phyloP scores from a whole-genome alignment of 768 basidiomycete species.

The Coprinopsis sp. region DNA sequence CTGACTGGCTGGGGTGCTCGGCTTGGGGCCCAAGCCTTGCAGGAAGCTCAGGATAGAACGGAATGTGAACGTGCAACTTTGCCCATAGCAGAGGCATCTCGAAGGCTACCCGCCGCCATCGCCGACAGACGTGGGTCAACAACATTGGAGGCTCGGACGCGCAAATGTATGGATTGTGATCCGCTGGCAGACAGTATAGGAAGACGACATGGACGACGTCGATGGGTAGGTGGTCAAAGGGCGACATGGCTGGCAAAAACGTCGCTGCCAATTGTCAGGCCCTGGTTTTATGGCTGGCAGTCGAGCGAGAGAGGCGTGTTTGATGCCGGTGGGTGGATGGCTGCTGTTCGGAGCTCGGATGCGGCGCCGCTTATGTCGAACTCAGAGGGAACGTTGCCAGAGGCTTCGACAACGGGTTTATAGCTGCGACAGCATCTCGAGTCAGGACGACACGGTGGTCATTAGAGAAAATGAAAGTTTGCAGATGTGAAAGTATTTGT shows the following conservation, averaged over 20 bases:
- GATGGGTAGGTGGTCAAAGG: not conserved
- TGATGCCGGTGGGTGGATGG: too few species aligned
- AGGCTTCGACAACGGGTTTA: too few species aligned
- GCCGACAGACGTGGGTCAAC: constrained; percentile 2
- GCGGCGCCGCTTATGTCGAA: too few species aligned
- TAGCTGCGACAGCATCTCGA: too few species aligned
- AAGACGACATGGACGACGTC: constrained; percentile 3
- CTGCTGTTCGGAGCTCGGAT: too few species aligned
- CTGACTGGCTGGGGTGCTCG: not conserved
- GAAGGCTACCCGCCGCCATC: not conserved
- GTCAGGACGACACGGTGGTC: too few species aligned
- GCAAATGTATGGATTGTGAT: constrained; percentile 4
- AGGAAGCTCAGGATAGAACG: not conserved
- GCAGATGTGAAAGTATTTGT: too few species aligned
- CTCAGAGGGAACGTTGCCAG: too few species aligned
- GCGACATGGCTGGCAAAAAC: not conserved
- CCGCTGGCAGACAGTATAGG: not conserved
- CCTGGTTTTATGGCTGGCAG: not conserved
- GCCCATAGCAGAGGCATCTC: constrained; percentile 4
- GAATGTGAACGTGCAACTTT: not conserved
- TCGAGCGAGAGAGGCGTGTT: too few species aligned
- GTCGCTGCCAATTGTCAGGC: not conserved
- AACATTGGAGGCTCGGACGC: constrained; percentile 1
- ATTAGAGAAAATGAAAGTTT: too few species aligned
- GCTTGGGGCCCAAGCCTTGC: not conserved